These are phyloP conservation scores for Cercospora citrullina DNA, from an alignment of 2,329 filamentous ascomycete genomes.

Conservation along the genomic window DNA sequence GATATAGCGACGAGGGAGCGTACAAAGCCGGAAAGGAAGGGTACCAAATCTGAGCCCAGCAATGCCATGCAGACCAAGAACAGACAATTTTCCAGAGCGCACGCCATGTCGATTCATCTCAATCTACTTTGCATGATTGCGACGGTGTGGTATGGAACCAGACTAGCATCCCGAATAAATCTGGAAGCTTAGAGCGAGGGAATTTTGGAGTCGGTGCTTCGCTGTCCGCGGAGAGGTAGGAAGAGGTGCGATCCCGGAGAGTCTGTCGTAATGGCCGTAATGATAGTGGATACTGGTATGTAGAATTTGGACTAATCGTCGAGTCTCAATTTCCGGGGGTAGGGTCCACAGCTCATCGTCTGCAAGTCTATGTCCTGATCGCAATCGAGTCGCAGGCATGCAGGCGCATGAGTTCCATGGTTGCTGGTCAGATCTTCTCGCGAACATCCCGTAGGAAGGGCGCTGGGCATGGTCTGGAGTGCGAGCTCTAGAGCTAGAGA, in stretches of 20 bases:
- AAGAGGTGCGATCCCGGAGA: not conserved
- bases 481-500: not conserved
- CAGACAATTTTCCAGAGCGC: not conserved
- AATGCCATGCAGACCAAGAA: not conserved
- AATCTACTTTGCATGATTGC: not conserved
- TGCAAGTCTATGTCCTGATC: not conserved
- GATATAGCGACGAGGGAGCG: not conserved
- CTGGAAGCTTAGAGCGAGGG: not conserved
- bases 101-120: not conserved
- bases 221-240: not conserved
- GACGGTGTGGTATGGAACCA: not conserved
- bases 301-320: not conserved
- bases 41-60: not conserved
- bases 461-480: not conserved
- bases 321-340: not conserved
- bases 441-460: not conserved
- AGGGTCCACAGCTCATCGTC: not conserved
- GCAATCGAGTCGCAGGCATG: not conserved
- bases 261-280: not conserved
- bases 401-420: not conserved
- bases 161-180: not conserved
- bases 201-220: not conserved
- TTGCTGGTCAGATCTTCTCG: not conserved
- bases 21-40: too few species aligned
- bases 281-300: not conserved